phyloP scores from a whole-genome alignment of 305 asterid species.

The Rubia tinctorum region DNA sequence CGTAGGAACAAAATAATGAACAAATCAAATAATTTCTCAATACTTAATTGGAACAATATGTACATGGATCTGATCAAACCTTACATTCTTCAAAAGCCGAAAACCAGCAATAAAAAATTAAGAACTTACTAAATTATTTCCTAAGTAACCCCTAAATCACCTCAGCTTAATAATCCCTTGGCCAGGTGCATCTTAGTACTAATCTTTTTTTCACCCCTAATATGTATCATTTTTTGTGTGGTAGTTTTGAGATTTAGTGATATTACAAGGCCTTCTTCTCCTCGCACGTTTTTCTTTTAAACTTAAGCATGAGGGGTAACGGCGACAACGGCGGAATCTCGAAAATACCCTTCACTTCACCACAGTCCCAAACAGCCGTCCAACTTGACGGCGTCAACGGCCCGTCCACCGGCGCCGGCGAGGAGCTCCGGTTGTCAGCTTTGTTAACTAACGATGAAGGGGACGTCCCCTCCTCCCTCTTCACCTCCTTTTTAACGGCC shows the following conservation, averaged over 20 bases:
- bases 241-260: too few species aligned
- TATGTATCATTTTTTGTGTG: background rate
- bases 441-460: conserved; percentile 12
- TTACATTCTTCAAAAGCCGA: background rate
- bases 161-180: conserved; percentile 31
- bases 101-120: too few species aligned
- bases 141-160: conserved; percentile 30
- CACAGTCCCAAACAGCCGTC: conserved; percentile 69
- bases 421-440: conserved; percentile 15
- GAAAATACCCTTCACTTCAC: conserved; percentile 57
- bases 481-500: conserved; percentile 35
- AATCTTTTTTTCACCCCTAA: too few species aligned
- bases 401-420: conserved; percentile 29
- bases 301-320: conserved; percentile 38
- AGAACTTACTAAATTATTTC: background rate
- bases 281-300: background rate
- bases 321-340: conserved; percentile 79
- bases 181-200: conserved; percentile 40
- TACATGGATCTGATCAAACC: conserved; percentile 1
- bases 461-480: conserved; percentile 31
- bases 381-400: conserved; percentile 84
- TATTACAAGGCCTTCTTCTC: too few species aligned
- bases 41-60: background rate
- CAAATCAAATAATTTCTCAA: too few species aligned
- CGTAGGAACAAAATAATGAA: background rate